Evolutionary conservation across 306 rosid species (phyloP).

Genomic region (Vigna mungo): DNA sequence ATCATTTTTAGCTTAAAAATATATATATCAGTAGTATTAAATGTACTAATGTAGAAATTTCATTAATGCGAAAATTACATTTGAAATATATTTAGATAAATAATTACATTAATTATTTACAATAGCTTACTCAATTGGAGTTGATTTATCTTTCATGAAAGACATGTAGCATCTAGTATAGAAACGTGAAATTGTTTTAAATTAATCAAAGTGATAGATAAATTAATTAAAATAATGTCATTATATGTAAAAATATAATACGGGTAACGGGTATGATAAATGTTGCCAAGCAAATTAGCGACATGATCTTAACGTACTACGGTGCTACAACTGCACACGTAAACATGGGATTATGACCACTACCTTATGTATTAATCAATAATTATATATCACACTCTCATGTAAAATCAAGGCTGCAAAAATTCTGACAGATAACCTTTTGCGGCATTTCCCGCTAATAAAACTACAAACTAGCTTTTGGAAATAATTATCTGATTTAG

Average conservation of each 20-base stretch:
- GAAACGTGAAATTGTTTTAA: background rate
- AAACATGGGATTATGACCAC: background rate
- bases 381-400: background rate
- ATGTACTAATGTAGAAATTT: too few relatives aligned
- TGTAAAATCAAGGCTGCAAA: background rate
- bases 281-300: background rate
- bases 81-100: background rate
- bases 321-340: background rate
- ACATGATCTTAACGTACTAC: background rate
- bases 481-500: background rate
- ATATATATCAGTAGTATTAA: background rate
- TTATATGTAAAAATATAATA: background rate
- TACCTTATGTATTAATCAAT: background rate
- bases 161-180: background rate
- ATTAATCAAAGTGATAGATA: background rate
- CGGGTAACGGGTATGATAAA: background rate
- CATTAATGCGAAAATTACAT: background rate
- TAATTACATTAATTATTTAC: too few relatives aligned
- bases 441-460: background rate
- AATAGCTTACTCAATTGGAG: too few relatives aligned
- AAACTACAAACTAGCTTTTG: background rate
- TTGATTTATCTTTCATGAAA: background rate
- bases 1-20: too few relatives aligned
- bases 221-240: background rate
- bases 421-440: slow-evolving; percentile 14